Evolutionary conservation across 163 green algal species (phyloP).

Genomic region (Scenedesmus sp.): DNA sequence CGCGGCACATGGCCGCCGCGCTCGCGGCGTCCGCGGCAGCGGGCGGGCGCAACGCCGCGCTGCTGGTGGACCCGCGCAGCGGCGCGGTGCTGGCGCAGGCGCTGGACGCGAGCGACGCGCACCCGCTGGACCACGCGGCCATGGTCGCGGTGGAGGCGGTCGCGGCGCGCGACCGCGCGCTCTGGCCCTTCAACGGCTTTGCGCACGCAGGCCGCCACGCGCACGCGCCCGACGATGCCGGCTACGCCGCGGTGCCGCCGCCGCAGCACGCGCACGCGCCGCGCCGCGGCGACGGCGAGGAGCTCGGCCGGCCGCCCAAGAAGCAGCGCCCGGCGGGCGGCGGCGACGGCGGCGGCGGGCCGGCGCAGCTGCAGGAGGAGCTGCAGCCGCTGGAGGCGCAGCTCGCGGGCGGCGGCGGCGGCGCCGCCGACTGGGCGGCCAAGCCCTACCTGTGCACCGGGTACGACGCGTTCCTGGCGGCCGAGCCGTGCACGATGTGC

Average conservation of each 20-base stretch:
- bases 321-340: not conserved
- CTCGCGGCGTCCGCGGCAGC: conserved; percentile 43
- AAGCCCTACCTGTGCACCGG: conserved; percentile 94
- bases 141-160: conserved; percentile 75
- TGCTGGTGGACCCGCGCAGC: conserved; percentile 70
- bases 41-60: conserved; percentile 60
- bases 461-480: conserved; percentile 84
- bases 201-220: conserved; percentile 18
- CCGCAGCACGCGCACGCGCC: not conserved
- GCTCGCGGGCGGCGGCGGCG: conserved; percentile 2
- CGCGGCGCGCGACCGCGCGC: conserved; percentile 65
- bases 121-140: conserved; percentile 83
- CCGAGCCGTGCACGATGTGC: conserved; percentile 96
- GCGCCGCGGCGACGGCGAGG: not conserved
- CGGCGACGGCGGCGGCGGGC: conserved; percentile 14
- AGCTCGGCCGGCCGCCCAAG: not conserved
- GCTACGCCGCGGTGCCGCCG: not conserved
- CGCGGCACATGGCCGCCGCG: conserved; percentile 58
- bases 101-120: conserved; percentile 48
- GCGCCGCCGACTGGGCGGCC: not conserved
- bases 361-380: conserved; percentile 4
- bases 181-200: conserved; percentile 63
- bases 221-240: not conserved
- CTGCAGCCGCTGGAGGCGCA: not conserved
- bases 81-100: conserved; percentile 49